Conservation (phyloP, 768 basidiomycete species). For the Phaeotremella fagi region DNA sequence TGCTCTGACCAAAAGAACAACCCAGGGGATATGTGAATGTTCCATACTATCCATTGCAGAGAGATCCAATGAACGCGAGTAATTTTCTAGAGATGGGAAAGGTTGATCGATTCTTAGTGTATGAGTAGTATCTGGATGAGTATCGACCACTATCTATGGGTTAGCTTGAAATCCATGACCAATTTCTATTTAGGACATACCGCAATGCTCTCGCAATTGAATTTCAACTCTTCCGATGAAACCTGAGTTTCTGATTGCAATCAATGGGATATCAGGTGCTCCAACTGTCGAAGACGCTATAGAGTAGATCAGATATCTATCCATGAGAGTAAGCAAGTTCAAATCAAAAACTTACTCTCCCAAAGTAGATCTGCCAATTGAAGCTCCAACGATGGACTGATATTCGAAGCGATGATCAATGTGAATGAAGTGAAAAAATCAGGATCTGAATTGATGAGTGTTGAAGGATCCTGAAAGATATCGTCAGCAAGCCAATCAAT, state of each 20-base stretch:
- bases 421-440: constrained; percentile 63
- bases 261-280: constrained; percentile 56
- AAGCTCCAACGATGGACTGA: constrained; percentile 57
- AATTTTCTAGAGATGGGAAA: constrained; percentile 73
- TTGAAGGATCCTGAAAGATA: constrained; percentile 51
- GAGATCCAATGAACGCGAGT: constrained; percentile 68
- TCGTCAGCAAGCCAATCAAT: neutral
- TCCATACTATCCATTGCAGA: constrained; percentile 78
- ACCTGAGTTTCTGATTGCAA: constrained; percentile 77
- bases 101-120: constrained; percentile 79
- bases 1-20: constrained; percentile 77
- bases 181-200: constrained; percentile 52
- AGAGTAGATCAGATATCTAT: neutral
- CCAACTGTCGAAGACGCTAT: constrained; percentile 52
- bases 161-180: constrained; percentile 2
- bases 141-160: constrained; percentile 68
- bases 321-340: neutral
- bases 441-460: constrained; percentile 58
- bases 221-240: constrained; percentile 84
- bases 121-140: constrained; percentile 65
- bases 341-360: constrained; percentile 44
- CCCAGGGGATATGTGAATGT: constrained; percentile 84
- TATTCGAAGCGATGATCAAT: constrained; percentile 79
- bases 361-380: constrained; percentile 65
- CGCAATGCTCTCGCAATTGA: constrained; percentile 81